Evolutionary conservation across 257 asterid genomes (phyloP).

Genomic region (Striga asiatica): DNA sequence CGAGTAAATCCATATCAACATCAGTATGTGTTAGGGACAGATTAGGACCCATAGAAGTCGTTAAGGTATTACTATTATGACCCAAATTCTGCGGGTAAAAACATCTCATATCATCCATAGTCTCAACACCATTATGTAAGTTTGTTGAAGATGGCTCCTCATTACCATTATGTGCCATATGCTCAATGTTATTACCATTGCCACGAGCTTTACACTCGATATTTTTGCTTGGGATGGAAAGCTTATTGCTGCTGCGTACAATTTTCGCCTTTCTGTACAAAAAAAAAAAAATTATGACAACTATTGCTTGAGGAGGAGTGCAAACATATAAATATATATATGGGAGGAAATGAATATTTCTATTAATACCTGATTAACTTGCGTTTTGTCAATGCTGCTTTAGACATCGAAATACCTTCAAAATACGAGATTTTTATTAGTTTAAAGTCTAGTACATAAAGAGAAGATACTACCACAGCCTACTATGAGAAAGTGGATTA

Average conservation of each 20-base stretch:
- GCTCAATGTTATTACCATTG: constrained; percentile 18
- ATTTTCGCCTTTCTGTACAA: constrained; percentile 72
- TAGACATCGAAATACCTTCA: background rate
- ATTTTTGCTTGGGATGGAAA: constrained; percentile 23
- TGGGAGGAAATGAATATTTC: background rate
- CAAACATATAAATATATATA: background rate
- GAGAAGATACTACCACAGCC: background rate
- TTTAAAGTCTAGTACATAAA: background rate
- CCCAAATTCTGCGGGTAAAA: constrained; percentile 21
- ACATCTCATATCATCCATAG: constrained; percentile 19
- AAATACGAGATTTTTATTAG: background rate
- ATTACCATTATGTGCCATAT: constrained; percentile 13
- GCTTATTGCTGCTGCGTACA: constrained; percentile 35
- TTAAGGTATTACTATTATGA: constrained; percentile 12
- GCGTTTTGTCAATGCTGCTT: background rate
- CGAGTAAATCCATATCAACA: constrained; percentile 22
- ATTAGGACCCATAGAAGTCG: constrained; percentile 18
- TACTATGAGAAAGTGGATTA: background rate
- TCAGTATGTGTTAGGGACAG: constrained; percentile 15
- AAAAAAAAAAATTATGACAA: constrained; percentile 11
- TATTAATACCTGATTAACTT: background rate
- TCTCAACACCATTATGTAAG: constrained; percentile 20
- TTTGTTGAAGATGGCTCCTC: constrained; percentile 23
- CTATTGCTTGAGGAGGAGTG: constrained; percentile 11
- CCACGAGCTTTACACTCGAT: constrained; percentile 24